Evolutionary conservation across 1,284 basidiomycete genomes (phyloP).

Genomic region (Ustilago xerochloae): DNA sequence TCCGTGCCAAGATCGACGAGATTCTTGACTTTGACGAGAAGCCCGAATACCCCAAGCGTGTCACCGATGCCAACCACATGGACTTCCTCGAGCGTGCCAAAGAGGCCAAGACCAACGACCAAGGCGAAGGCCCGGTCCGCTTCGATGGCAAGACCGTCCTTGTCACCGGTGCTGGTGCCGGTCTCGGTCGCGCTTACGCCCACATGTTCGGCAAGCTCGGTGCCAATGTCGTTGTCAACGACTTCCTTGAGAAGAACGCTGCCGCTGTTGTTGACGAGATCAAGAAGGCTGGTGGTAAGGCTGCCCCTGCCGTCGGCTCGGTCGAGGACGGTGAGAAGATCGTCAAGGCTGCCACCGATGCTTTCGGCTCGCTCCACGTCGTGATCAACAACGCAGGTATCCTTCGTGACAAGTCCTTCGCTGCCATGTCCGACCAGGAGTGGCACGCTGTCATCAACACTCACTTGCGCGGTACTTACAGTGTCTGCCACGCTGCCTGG

Average conservation of each 20-base stretch:
- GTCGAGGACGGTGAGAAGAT: conserved; percentile 88
- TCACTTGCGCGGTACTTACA: conserved; percentile 78
- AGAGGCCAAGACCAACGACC: conserved; percentile 78
- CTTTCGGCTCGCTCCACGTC: conserved; percentile 88
- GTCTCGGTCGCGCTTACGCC: conserved; percentile 88
- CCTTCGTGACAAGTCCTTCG: conserved; percentile 86
- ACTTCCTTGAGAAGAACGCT: conserved; percentile 87
- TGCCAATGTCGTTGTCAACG: conserved; percentile 96
- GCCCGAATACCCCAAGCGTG: conserved; percentile 77
- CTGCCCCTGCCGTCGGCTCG: conserved; percentile 83
- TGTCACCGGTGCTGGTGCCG: conserved; percentile 78
- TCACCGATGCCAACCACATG: conserved; percentile 74
- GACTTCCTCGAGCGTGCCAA: conserved; percentile 78
- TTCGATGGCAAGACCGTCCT: conserved; percentile 93
- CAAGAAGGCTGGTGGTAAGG: conserved; percentile 87
- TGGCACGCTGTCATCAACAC: conserved; percentile 93
- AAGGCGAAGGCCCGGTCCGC: conserved; percentile 77
- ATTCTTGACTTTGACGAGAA: conserved; percentile 82
- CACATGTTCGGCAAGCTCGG: conserved; percentile 89
- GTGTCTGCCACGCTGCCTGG: conserved; percentile 88
- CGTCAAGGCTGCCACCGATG: conserved; percentile 85
- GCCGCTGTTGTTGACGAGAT: conserved; percentile 87
- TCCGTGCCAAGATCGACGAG: conserved; percentile 70
- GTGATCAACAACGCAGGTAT: conserved; percentile 95
- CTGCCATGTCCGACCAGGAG: conserved; percentile 86